phyloP scores from a whole-genome alignment of 2,329 filamentous ascomycete species.

The Microsporum canis region DNA sequence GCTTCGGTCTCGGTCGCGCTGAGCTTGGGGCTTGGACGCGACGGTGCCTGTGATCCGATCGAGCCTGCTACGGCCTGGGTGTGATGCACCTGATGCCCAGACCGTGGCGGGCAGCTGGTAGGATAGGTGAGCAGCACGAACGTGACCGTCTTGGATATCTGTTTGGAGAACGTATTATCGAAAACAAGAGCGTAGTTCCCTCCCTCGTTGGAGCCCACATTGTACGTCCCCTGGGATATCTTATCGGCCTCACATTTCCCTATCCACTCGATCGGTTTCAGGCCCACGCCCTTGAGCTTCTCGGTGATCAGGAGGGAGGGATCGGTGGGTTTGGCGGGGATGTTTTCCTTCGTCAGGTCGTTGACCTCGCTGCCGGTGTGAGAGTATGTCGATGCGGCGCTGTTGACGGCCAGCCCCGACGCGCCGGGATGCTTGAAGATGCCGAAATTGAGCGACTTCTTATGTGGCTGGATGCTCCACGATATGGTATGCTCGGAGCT shows the following conservation, averaged over 20 bases:
- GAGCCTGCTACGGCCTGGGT: constrained; percentile 40
- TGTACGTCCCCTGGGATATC: constrained; percentile 79
- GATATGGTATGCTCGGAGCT: constrained; percentile 84
- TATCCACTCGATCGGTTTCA: constrained; percentile 61
- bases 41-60: not conserved
- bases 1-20: constrained; percentile 6
- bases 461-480: constrained; percentile 95
- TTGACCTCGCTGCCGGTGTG: constrained; percentile 24
- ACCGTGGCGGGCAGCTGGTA: constrained; percentile 47
- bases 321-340: constrained; percentile 41
- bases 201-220: constrained; percentile 60
- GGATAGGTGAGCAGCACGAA: constrained; percentile 92
- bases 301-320: constrained; percentile 55
- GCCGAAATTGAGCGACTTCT: constrained; percentile 97
- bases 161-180: constrained; percentile 98
- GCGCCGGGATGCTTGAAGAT: constrained; percentile 93
- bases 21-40: not conserved
- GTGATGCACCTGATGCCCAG: constrained; percentile 38
- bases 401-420: constrained; percentile 36
- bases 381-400: constrained; percentile 9
- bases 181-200: constrained; percentile 96
- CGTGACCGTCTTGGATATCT: constrained; percentile 84
- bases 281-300: constrained; percentile 50
- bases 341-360: constrained; percentile 23
- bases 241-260: constrained; percentile 96